Evolutionary conservation across 176 grass and related monocot genomes (phyloP).

Genomic region (Oryza meridionalis): DNA sequence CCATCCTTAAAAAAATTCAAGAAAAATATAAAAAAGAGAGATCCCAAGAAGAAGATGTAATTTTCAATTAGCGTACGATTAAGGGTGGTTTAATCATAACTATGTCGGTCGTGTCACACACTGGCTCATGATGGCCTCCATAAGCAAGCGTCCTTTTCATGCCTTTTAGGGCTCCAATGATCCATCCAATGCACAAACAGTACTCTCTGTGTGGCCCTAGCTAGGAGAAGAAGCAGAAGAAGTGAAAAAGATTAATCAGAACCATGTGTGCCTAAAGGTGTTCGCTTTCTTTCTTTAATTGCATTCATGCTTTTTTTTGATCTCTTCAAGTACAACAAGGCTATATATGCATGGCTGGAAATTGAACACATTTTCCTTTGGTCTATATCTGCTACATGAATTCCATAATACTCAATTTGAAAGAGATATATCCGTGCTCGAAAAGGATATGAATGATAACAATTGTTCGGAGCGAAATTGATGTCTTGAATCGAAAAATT

Average conservation of each 20-base stretch:
- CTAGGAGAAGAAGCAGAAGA: slow-evolving; percentile 1
- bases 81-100: slow-evolving; percentile 37
- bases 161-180: slow-evolving; percentile 19
- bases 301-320: not conserved
- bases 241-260: not conserved
- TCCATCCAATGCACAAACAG: not conserved
- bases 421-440: not conserved
- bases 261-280: slow-evolving; percentile 1
- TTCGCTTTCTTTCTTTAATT: slow-evolving; percentile 22
- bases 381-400: not conserved
- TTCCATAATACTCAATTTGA: not conserved
- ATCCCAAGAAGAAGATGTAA: slow-evolving; percentile 19
- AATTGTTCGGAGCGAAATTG: not conserved
- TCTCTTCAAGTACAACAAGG: slow-evolving; percentile 23
- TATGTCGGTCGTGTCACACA: not conserved
- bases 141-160: slow-evolving; percentile 35
- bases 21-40: not conserved
- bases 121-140: slow-evolving; percentile 38
- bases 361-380: not conserved
- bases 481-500: not conserved
- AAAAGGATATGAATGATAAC: not conserved
- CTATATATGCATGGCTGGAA: not conserved
- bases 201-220: slow-evolving; percentile 17
- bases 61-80: slow-evolving; percentile 15
- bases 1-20: not conserved